Conservation (phyloP, 1,284 basidiomycete genomes). For the Ceraceosorus guamensis region DNA sequence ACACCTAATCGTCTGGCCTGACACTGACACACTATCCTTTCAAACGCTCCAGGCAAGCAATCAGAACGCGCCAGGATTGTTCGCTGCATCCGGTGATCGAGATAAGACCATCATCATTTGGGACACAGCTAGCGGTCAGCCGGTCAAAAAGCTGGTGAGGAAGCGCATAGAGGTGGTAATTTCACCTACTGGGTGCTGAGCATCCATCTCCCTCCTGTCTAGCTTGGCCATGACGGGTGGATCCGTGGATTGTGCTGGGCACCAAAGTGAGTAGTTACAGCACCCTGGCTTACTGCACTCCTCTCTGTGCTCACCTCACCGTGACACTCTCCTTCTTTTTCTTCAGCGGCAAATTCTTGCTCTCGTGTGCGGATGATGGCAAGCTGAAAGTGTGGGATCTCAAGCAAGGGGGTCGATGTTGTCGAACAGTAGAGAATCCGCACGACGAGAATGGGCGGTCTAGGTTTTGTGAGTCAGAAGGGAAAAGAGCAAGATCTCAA, state of each 20-base stretch:
- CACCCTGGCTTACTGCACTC: not conserved
- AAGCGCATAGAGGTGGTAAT: slow-evolving; percentile 14
- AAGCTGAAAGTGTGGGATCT: slow-evolving; percentile 84
- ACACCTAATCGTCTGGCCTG: too few relatives aligned
- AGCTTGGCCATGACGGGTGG: slow-evolving; percentile 42
- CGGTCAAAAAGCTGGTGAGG: slow-evolving; percentile 57
- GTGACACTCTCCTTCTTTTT: not conserved
- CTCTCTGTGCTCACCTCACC: not conserved
- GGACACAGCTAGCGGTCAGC: slow-evolving; percentile 71
- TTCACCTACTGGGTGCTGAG: not conserved
- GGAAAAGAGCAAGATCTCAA: not conserved
- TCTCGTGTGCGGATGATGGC: slow-evolving; percentile 84
- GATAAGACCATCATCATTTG: slow-evolving; percentile 83
- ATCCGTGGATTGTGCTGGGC: slow-evolving; percentile 20
- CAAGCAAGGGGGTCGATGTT: slow-evolving; percentile 63
- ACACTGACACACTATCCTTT: too few relatives aligned
- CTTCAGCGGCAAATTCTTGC: slow-evolving; percentile 63
- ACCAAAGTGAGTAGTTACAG: not conserved
- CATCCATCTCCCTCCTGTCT: not conserved
- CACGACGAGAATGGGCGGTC: slow-evolving; percentile 52
- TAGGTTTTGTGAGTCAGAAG: slow-evolving; percentile 65
- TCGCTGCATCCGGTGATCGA: slow-evolving; percentile 71
- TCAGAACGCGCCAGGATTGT: slow-evolving; percentile 52
- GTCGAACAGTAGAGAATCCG: slow-evolving; percentile 63
- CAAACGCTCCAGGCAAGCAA: too few relatives aligned